Evolutionary conservation across 768 basidiomycete genomes (phyloP).

Genomic region (Trametes coccinea): DNA sequence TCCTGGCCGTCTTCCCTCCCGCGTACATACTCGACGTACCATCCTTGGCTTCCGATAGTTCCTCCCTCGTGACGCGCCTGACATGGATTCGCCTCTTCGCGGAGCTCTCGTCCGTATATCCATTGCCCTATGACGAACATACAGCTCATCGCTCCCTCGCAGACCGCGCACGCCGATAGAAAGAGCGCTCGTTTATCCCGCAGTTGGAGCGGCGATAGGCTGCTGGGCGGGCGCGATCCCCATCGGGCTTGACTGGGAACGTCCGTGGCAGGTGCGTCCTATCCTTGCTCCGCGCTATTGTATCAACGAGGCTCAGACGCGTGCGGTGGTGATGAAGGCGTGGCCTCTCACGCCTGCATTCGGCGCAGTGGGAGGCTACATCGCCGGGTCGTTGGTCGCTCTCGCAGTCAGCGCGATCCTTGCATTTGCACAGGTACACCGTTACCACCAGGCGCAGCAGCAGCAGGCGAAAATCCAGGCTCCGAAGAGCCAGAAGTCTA

Average conservation of each 20-base stretch:
- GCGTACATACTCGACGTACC: conserved; percentile 71
- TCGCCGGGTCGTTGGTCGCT: conserved; percentile 56
- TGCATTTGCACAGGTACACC: conserved; percentile 29
- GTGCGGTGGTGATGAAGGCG: conserved; percentile 44
- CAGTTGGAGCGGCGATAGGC: conserved; percentile 69
- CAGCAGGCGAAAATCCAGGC: background rate
- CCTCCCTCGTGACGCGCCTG: conserved; percentile 54
- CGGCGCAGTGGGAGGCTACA: conserved; percentile 69
- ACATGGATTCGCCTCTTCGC: conserved; percentile 81
- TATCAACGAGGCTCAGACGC: conserved; percentile 9
- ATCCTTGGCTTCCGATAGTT: conserved; percentile 36
- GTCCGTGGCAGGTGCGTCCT: conserved; percentile 88
- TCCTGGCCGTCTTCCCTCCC: conserved; percentile 66
- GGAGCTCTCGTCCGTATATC: conserved; percentile 73
- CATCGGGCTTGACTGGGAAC: conserved; percentile 93
- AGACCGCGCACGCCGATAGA: conserved; percentile 70
- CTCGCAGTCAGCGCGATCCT: conserved; percentile 44
- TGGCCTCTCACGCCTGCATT: conserved; percentile 83
- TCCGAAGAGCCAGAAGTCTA: conserved; percentile 2
- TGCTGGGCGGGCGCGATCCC: conserved; percentile 82
- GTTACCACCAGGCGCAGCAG: background rate
- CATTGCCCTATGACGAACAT: conserved; percentile 49
- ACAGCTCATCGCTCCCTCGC: background rate
- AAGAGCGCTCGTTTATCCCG: conserved; percentile 77
- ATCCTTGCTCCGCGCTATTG: background rate